These are phyloP conservation scores for Blastosporella zonata DNA, from an alignment of 1,284 basidiomycete species.

Conservation along the genomic window DNA sequence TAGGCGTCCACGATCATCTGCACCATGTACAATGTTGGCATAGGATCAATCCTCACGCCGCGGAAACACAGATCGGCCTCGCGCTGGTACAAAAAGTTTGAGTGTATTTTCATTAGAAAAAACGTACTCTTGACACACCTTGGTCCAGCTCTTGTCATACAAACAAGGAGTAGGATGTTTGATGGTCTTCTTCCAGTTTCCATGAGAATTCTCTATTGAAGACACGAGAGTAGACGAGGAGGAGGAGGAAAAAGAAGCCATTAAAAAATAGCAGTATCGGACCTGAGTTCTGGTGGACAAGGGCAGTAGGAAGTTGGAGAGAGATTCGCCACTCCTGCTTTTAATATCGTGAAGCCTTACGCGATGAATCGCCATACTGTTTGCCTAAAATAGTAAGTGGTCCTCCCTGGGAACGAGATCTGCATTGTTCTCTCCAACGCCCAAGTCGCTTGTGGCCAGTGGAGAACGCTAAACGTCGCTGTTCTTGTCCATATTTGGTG, in stretches of 20 bases:
- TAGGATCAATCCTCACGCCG: constrained; percentile 8
- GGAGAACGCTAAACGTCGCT: not conserved
- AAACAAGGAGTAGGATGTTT: not conserved
- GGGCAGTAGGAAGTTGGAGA: not conserved
- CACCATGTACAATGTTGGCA: constrained; percentile 19
- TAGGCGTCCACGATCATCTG: constrained; percentile 27
- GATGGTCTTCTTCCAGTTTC: not conserved
- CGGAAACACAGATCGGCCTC: constrained; percentile 3
- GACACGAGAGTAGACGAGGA: constrained; percentile 4
- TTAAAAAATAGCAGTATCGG: not conserved
- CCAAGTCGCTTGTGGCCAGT: not conserved
- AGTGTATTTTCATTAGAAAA: not conserved
- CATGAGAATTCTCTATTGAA: not conserved
- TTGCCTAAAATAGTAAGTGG: not conserved
- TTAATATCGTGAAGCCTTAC: constrained; percentile 1
- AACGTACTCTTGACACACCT: not conserved
- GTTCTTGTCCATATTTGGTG: constrained; percentile 4
- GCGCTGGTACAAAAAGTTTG: not conserved
- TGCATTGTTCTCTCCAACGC: constrained; percentile 11
- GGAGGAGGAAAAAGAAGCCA: constrained; percentile 1
- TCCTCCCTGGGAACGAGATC: not conserved
- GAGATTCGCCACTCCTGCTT: not conserved
- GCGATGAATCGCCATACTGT: not conserved
- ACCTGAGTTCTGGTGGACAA: not conserved
- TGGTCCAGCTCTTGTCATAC: constrained; percentile 2